These are phyloP conservation scores for Aspergillus calidoustus DNA, from an alignment of 2,329 filamentous ascomycete genomes.

Conservation along the genomic window DNA sequence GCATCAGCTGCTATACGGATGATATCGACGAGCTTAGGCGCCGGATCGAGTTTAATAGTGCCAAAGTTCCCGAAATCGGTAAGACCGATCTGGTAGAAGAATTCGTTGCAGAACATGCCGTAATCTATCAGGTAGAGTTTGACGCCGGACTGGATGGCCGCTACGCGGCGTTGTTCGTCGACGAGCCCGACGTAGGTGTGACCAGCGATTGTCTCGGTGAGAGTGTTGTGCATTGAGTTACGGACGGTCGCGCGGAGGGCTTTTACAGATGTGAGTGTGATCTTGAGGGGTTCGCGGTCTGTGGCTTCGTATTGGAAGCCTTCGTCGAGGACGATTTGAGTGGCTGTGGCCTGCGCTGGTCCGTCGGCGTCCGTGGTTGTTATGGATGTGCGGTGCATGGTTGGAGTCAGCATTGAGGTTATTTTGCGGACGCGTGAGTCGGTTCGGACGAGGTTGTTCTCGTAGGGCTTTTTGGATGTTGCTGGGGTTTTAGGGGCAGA, in stretches of 20 bases:
- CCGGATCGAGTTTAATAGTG: conserved; percentile 75
- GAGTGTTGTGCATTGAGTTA: conserved; percentile 77
- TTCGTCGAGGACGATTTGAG: conserved; percentile 42
- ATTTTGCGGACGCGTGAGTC: conserved; percentile 91
- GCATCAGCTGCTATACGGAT: conserved; percentile 73
- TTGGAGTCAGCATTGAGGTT: conserved; percentile 86
- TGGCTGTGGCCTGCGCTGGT: conserved; percentile 43
- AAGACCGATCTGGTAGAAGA: conserved; percentile 93
- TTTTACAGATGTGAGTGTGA: conserved; percentile 82
- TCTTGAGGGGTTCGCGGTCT: conserved; percentile 70
- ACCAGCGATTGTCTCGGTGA: conserved; percentile 84
- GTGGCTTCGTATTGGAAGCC: conserved; percentile 72
- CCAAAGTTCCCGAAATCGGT: conserved; percentile 98
- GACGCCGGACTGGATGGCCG: conserved; percentile 90
- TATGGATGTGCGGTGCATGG: conserved; percentile 34
- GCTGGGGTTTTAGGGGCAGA: conserved; percentile 42
- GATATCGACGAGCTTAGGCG: conserved; percentile 72
- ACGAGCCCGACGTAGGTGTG: conserved; percentile 95
- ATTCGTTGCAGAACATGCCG: conserved; percentile 81
- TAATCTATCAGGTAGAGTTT: conserved; percentile 94
- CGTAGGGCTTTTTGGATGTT: conserved; percentile 64
- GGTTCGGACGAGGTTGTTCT: conserved; percentile 88
- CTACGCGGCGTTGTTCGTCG: conserved; percentile 82
- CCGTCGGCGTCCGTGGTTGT: conserved; percentile 25
- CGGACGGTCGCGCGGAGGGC: conserved; percentile 81